phyloP scores from a whole-genome alignment of 129 eudicot species.

The Artemisia tridentata region DNA sequence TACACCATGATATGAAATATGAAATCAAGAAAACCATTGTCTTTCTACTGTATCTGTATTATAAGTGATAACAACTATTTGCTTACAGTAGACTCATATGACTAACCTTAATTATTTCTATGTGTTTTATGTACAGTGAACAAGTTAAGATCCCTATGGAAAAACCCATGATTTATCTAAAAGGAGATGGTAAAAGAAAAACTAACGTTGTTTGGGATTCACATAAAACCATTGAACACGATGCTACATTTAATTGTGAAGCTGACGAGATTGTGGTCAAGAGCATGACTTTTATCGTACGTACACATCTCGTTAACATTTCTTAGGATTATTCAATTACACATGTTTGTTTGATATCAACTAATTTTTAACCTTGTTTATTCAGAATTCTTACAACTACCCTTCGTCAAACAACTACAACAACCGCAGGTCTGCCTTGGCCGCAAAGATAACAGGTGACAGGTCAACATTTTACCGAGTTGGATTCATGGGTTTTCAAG shows the following conservation, averaged over 20 bases:
- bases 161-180: constrained; percentile 65
- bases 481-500: constrained; percentile 73
- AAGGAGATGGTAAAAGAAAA: constrained; percentile 57
- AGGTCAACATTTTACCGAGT: constrained; percentile 57
- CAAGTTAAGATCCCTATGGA: constrained; percentile 49
- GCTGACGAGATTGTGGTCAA: constrained; percentile 65
- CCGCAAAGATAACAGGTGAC: constrained; percentile 67
- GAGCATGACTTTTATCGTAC: constrained; percentile 60
- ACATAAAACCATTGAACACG: constrained; percentile 31
- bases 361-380: not conserved
- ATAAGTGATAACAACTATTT: no score
- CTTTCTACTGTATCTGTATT: no score
- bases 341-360: not conserved
- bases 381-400: constrained; percentile 70
- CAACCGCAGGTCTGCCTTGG: constrained; percentile 45
- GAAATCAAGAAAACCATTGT: no score
- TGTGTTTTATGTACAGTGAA: constrained; percentile 46
- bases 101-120: not conserved
- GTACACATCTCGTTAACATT: not conserved
- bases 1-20: no score
- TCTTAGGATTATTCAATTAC: not conserved
- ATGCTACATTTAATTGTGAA: constrained; percentile 55
- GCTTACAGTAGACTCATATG: no score
- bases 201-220: constrained; percentile 52
- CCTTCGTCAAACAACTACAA: constrained; percentile 26